These are phyloP conservation scores for Petunia axillaris DNA, from an alignment of 257 asterid species.

Conservation along the genomic window DNA sequence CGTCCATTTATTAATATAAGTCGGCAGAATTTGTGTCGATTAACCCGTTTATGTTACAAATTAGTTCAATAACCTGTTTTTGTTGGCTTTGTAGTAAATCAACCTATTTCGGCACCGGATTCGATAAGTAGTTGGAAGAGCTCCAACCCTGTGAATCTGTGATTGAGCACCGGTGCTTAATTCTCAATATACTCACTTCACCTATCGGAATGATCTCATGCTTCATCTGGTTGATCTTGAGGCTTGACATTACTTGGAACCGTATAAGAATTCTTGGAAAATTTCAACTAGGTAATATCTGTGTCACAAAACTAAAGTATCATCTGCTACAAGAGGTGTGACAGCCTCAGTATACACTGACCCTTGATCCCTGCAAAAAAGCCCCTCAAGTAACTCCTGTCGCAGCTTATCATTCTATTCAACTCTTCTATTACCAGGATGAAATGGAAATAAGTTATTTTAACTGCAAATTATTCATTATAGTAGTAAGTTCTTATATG, in stretches of 20 bases:
- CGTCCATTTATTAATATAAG: too few species aligned
- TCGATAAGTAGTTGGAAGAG: not conserved
- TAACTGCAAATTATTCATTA: too few species aligned
- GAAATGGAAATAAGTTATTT: not conserved
- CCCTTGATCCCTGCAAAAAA: not conserved
- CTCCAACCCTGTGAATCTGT: not conserved
- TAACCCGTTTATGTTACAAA: too few species aligned
- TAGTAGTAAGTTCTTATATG: too few species aligned
- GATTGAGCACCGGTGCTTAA: not conserved
- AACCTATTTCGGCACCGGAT: too few species aligned
- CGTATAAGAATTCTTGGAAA: not conserved
- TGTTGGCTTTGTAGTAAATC: too few species aligned
- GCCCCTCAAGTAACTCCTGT: not conserved
- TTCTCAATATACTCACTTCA: not conserved
- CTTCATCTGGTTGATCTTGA: not conserved
- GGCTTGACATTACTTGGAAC: not conserved
- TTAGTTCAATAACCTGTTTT: too few species aligned
- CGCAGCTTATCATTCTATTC: not conserved
- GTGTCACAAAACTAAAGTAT: not conserved
- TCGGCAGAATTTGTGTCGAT: too few species aligned
- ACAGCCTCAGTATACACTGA: not conserved
- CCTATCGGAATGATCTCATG: not conserved
- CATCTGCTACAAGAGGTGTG: not conserved
- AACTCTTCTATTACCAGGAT: not conserved
- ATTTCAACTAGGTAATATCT: not conserved